phyloP scores from a whole-genome alignment of 805 yeast species.

The Spencermartinsiella europaea region DNA sequence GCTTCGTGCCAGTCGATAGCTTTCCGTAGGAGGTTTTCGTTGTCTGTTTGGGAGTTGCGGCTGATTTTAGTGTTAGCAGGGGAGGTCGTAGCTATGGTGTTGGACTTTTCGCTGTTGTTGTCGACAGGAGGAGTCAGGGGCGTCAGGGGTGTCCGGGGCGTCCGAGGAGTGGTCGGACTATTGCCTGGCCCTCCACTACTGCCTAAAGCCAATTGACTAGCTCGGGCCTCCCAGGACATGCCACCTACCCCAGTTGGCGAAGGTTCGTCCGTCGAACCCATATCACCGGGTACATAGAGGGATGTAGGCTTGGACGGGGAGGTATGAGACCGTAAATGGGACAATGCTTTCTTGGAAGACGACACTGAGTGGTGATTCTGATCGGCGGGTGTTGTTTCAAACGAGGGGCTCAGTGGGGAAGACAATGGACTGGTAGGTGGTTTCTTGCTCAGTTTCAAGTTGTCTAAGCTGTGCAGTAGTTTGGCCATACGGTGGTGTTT shows the following conservation, averaged over 20 bases:
- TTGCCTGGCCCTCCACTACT: too few relatives aligned
- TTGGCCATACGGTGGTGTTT: background rate
- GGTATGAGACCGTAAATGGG: background rate
- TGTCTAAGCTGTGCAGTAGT: background rate
- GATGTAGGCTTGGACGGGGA: background rate
- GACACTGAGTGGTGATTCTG: background rate
- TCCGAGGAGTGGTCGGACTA: background rate
- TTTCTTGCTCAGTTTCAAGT: background rate
- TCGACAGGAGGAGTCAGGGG: too few relatives aligned
- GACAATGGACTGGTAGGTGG: background rate
- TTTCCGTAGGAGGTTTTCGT: constrained; percentile 18
- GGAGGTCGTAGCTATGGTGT: too few relatives aligned
- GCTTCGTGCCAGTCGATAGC: constrained; percentile 29
- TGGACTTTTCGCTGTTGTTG: too few relatives aligned
- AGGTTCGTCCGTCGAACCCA: too few relatives aligned
- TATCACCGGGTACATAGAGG: background rate
- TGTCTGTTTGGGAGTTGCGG: constrained; percentile 9
- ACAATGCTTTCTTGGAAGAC: background rate
- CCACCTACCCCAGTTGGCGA: too few relatives aligned
- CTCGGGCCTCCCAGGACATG: background rate
- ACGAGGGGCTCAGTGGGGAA: background rate
- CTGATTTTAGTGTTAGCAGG: too few relatives aligned
- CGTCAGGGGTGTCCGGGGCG: background rate
- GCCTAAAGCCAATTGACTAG: background rate
- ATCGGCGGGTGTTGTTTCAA: background rate